Evolutionary conservation across 257 asterid species (phyloP).

Genomic region (Sherardia arvensis): DNA sequence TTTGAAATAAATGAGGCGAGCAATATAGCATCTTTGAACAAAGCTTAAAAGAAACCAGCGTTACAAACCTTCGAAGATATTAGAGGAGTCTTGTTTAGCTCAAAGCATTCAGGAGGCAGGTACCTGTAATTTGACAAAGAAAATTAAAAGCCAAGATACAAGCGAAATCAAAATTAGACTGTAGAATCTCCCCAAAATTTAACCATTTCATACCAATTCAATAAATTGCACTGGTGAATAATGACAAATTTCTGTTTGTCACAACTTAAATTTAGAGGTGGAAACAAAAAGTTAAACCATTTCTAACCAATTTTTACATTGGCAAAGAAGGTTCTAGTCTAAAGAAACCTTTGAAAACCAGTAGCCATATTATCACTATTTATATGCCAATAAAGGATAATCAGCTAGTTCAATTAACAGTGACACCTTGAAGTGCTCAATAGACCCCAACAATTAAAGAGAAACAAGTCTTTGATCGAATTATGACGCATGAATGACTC

Average conservation of each 20-base stretch:
- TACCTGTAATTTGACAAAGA: conserved; percentile 44
- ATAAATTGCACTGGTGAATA: not conserved
- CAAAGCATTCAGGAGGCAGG: conserved; percentile 99
- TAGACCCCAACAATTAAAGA: not conserved
- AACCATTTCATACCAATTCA: not conserved
- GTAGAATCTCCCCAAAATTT: not conserved
- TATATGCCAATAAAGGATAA: not conserved
- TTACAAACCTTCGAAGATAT: conserved; percentile 86
- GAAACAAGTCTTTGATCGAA: not conserved
- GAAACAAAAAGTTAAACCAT: not conserved
- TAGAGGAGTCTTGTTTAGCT: conserved; percentile 86
- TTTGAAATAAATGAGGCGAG: too few relatives aligned
- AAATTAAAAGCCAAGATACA: not conserved
- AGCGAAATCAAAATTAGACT: not conserved
- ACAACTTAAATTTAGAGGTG: not conserved
- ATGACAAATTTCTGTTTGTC: not conserved
- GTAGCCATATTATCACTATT: not conserved
- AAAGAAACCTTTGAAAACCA: not conserved
- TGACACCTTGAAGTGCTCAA: not conserved
- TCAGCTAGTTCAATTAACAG: not conserved
- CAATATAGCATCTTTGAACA: too few relatives aligned
- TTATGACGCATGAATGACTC: not conserved
- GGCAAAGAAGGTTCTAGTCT: not conserved
- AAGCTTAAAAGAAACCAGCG: not conserved
- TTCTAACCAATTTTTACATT: not conserved